Percentiles rank a stretch among this genome's conserved stretches.
Conservation (phyloP, 2,329 filamentous ascomycete species). For the Zasmidium cellare region DNA sequence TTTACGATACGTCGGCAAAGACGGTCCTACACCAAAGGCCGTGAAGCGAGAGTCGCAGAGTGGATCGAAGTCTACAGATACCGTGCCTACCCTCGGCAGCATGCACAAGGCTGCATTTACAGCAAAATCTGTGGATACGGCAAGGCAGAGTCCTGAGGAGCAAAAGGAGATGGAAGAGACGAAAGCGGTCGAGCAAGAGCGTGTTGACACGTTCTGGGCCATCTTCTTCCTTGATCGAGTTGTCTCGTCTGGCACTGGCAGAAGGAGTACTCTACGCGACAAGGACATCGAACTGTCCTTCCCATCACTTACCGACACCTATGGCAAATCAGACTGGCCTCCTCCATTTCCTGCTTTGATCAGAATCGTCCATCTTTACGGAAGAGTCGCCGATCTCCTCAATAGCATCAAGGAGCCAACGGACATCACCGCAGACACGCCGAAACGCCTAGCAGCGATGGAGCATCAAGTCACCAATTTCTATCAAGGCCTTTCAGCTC, state of each 20-base stretch:
- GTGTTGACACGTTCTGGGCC: slow-evolving; percentile 86
- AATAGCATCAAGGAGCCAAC: slow-evolving; percentile 75
- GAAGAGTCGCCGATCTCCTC: slow-evolving; percentile 77
- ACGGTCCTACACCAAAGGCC: slow-evolving; percentile 57
- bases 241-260: slow-evolving; percentile 82
- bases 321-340: slow-evolving; percentile 65
- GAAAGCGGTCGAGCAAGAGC: slow-evolving; percentile 73
- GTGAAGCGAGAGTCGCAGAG: slow-evolving; percentile 41
- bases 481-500: slow-evolving; percentile 72
- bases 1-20: slow-evolving; percentile 58
- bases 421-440: slow-evolving; percentile 73
- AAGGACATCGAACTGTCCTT: slow-evolving; percentile 82
- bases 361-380: slow-evolving; percentile 82
- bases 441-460: slow-evolving; percentile 72
- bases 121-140: slow-evolving; percentile 47
- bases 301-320: slow-evolving; percentile 55
- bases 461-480: slow-evolving; percentile 74
- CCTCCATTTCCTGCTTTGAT: slow-evolving; percentile 78
- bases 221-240: slow-evolving; percentile 85
- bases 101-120: slow-evolving; percentile 34
- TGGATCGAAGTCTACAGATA: background rate
- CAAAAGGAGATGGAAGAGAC: slow-evolving; percentile 47
- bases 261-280: slow-evolving; percentile 79
- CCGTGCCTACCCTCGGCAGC: background rate
- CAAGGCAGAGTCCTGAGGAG: slow-evolving; percentile 62